These are phyloP conservation scores for Gossypium laxum DNA, from an alignment of 441 rosid species.

Conservation along the genomic window DNA sequence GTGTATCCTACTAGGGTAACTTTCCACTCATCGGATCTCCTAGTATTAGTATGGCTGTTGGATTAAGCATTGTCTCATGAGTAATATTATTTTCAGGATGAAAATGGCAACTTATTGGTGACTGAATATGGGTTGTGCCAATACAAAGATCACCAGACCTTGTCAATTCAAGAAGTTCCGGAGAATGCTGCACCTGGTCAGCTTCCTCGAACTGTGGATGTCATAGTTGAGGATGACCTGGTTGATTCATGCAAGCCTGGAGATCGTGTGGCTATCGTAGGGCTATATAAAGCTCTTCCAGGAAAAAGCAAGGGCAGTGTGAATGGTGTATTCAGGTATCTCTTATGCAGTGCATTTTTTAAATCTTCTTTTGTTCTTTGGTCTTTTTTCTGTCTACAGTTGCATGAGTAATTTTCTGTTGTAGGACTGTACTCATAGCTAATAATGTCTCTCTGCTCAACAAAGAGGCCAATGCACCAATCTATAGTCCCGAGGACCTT, in stretches of 20 bases:
- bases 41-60: background rate
- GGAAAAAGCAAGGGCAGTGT: conserved; percentile 92
- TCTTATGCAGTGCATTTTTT: background rate
- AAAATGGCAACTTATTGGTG: conserved; percentile 70
- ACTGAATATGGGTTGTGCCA: conserved; percentile 87
- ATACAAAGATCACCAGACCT: conserved; percentile 91
- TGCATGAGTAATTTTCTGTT: conserved; percentile 11
- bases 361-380: too few relatives aligned
- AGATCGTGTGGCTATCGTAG: conserved; percentile 86
- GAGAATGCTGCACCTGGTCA: conserved; percentile 99
- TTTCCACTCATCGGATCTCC: background rate
- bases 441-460: conserved; percentile 79
- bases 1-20: conserved; percentile 97
- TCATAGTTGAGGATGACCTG: conserved; percentile 84
- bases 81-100: conserved; percentile 43
- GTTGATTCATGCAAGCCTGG: conserved; percentile 98
- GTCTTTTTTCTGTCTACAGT: too few relatives aligned
- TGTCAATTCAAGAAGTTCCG: conserved; percentile 95
- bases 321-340: conserved; percentile 88
- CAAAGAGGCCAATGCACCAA: conserved; percentile 92
- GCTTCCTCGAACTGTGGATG: conserved; percentile 90
- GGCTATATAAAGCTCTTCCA: conserved; percentile 86
- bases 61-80: conserved; percentile 12
- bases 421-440: conserved; percentile 84
- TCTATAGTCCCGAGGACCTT: conserved; percentile 63